A percentile compares a stretch with the other conserved stretches of the same genome.
These are phyloP conservation scores for Ophiocordyceps unilateralis DNA, from an alignment of 2,329 filamentous ascomycete species.

Conservation along the genomic window DNA sequence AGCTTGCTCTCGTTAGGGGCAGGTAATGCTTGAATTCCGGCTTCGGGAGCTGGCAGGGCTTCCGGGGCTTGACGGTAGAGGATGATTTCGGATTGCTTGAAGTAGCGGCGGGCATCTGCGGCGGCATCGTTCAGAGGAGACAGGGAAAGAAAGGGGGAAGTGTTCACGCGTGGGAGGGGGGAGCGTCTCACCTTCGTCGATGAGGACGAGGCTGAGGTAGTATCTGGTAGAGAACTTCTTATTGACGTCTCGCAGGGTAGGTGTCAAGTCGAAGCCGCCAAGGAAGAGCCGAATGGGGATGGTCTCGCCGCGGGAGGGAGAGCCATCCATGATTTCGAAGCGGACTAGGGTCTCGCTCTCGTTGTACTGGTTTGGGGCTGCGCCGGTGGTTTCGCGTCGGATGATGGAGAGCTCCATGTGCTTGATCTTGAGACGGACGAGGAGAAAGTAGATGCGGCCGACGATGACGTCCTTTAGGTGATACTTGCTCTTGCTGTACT, in stretches of 20 bases:
- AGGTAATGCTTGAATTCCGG: conserved; percentile 22
- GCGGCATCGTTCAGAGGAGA: conserved; percentile 5
- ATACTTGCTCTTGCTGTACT: conserved; percentile 98
- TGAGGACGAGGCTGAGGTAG: conserved; percentile 88
- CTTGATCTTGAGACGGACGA: conserved; percentile 96
- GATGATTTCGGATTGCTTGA: conserved; percentile 98
- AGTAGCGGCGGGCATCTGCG: conserved; percentile 83
- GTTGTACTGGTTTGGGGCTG: conserved; percentile 96
- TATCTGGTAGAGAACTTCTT: conserved; percentile 99
- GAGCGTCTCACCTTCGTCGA: conserved; percentile 59
- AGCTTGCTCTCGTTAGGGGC: conserved; percentile 28
- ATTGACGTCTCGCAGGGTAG: conserved; percentile 97
- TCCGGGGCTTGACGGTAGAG: conserved; percentile 71
- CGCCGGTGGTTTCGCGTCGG: conserved; percentile 85
- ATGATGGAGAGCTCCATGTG: conserved; percentile 99
- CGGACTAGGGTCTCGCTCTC: conserved; percentile 96
- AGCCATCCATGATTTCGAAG: conserved; percentile 99
- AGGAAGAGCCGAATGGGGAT: conserved; percentile 96
- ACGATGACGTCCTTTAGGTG: conserved; percentile 99
- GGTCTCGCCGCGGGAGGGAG: conserved; percentile 84
- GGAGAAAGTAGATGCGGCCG: conserved; percentile 91
- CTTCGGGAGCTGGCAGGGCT: conserved; percentile 16
- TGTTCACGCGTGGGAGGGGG: too few relatives aligned
- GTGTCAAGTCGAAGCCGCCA: conserved; percentile 91
- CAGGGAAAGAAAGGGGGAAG: neutral